phyloP scores from a whole-genome alignment of 768 basidiomycete species.

The Hortiboletus flavorubellus region DNA sequence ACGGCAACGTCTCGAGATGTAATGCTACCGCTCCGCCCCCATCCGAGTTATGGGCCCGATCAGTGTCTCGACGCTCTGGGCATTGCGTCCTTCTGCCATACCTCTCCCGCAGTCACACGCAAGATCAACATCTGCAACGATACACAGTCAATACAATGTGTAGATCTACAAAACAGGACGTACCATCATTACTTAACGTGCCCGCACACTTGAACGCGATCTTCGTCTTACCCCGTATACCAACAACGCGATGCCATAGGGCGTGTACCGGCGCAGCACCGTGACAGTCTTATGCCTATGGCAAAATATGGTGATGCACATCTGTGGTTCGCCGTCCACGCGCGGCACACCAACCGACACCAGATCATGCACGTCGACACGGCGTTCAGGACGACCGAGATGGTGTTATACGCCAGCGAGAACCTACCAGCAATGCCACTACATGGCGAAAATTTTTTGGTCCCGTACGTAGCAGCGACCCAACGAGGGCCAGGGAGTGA shows the following conservation, averaged over 20 bases:
- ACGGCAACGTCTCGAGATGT: background rate
- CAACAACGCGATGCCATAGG: constrained; percentile 12
- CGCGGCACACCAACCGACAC: constrained; percentile 1
- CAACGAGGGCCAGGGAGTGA: background rate
- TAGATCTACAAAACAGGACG: background rate
- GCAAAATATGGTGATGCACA: background rate
- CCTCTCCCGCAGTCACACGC: constrained; percentile 7
- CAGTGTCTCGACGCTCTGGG: background rate
- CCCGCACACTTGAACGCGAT: constrained; percentile 7
- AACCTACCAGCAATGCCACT: background rate
- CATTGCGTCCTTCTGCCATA: constrained; percentile 6
- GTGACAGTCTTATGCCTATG: constrained; percentile 2
- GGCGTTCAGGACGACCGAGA: constrained; percentile 7
- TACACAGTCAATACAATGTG: background rate
- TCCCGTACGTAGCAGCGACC: background rate
- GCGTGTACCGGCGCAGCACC: constrained; percentile 9
- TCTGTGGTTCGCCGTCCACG: background rate
- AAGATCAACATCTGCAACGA: constrained; percentile 17
- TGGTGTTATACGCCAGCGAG: constrained; percentile 1
- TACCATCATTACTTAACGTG: constrained; percentile 9
- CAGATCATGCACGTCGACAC: constrained; percentile 10
- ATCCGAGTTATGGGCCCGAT: background rate
- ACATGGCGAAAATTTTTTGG: too few species aligned
- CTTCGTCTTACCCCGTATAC: background rate
- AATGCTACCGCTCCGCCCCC: background rate